Conservation (phyloP, 345 rosid species). For the Erucastrum elatum region DNA sequence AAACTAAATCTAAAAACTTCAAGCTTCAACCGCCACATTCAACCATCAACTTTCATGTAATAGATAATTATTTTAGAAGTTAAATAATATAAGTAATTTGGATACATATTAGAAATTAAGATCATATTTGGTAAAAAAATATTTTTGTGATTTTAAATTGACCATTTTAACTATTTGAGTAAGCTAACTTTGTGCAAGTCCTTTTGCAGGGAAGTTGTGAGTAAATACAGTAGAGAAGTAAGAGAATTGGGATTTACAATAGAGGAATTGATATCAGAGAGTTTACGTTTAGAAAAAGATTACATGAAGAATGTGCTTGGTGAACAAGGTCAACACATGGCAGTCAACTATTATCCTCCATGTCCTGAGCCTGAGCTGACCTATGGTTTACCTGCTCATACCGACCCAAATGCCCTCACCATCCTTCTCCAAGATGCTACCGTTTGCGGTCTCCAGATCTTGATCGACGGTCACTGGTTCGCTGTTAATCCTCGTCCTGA, state of each 20-base stretch:
- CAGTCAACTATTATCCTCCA: conserved; percentile 88
- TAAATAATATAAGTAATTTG: too few species aligned
- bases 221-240: conserved; percentile 58
- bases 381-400: conserved; percentile 84
- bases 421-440: conserved; percentile 76
- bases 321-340: conserved; percentile 97
- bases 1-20: too few species aligned
- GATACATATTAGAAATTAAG: too few species aligned
- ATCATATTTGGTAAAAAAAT: too few species aligned
- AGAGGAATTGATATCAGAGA: conserved; percentile 81
- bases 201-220: conserved; percentile 55
- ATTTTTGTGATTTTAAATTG: not conserved
- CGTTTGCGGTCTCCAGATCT: conserved; percentile 80
- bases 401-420: conserved; percentile 89
- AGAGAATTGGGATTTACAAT: conserved; percentile 59
- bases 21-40: too few species aligned
- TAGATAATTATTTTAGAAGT: too few species aligned
- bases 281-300: conserved; percentile 72
- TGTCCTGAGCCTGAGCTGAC: conserved; percentile 94
- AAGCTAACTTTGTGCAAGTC: not conserved
- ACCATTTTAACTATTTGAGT: not conserved
- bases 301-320: conserved; percentile 53
- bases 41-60: too few species aligned
- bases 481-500: conserved; percentile 74
- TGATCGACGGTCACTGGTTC: conserved; percentile 72